Conservation (phyloP, 345 rosid genomes). For the Raphanus raphanistrum region DNA sequence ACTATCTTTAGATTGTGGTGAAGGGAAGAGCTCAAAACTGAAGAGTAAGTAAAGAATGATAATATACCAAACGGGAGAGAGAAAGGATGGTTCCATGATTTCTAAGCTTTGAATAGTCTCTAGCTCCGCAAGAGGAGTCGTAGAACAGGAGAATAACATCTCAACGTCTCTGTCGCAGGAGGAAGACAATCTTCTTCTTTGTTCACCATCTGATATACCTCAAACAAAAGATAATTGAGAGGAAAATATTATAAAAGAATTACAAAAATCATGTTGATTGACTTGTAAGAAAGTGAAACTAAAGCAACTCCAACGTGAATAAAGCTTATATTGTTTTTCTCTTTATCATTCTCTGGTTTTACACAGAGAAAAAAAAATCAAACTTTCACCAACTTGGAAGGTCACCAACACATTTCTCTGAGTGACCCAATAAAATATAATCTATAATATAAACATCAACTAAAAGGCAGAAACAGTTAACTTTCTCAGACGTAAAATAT, state of each 20-base stretch:
- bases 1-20: background rate
- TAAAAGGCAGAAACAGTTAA: too few relatives aligned
- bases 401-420: conserved; percentile 7
- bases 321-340: conserved; percentile 12
- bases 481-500: too few relatives aligned
- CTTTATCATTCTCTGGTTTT: conserved; percentile 16
- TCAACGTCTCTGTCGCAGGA: conserved; percentile 1
- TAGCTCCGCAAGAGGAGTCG: conserved; percentile 27
- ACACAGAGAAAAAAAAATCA: conserved; percentile 12
- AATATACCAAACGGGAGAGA: conserved; percentile 28
- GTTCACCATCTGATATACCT: conserved; percentile 20
- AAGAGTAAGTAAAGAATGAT: background rate
- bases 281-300: background rate
- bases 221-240: background rate
- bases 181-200: conserved; percentile 19
- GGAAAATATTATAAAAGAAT: background rate
- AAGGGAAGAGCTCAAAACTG: background rate
- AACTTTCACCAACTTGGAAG: conserved; percentile 17
- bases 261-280: conserved; percentile 1
- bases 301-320: conserved; percentile 16
- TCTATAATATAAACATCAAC: too few relatives aligned
- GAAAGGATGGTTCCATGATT: conserved; percentile 9
- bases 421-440: background rate
- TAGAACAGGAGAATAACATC: conserved; percentile 14
- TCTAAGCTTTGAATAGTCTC: conserved; percentile 24